Evolutionary conservation across 2,329 filamentous ascomycete species (phyloP), one percentile per base, ranked within the genome.

Genomic region (Arachnomyces sp.): DNA sequence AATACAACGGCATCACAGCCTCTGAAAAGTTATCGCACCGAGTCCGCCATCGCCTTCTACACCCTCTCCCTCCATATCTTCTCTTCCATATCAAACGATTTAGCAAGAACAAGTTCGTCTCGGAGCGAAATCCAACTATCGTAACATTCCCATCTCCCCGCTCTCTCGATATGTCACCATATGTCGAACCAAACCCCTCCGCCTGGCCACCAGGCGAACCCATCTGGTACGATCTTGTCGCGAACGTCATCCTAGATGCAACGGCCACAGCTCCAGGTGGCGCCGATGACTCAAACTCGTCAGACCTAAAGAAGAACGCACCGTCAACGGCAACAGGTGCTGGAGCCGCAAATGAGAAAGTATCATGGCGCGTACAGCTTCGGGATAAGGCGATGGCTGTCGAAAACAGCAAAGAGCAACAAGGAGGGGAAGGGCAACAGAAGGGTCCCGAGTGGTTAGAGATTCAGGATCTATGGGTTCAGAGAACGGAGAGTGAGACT

Each of bases 71-170:
- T 1, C 90, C 89, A 0, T 96, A 84, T 59, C 78, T 98, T 13
- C 72, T 92, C 39, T 87, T 98, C 68, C 90, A 98, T 68, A 82
- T 96, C 69, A 96, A 96, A 69, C 87, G 92, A 52, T 98, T 98
- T 73, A 86, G 82, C 51, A 82, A 84, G 50, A 98, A 98, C 71
- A 95, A 95, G 62, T 98, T 98, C 57, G 86, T 98, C 14, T 78
- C 84, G 2, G 90, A 96, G 66, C 84, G 92, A 37, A 98, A 98
- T 62, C 92, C 90, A 1, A 98, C 92, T 7, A 98, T 98, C 55
- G 92, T 98, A 48, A 96, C 90, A 0, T 98, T 96, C 63, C 86
- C 90, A 48, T 83, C 86, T 5, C 77, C 86, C 3, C 76, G 82
- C 57, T 78, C 82, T 31, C 78, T 98, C 7, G 88, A 98, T 60